Percentiles rank a stretch among this genome's conserved stretches.
Conservation (phyloP, 169 alveolate genomes). For the Cryptosporidium ubiquitum region DNA sequence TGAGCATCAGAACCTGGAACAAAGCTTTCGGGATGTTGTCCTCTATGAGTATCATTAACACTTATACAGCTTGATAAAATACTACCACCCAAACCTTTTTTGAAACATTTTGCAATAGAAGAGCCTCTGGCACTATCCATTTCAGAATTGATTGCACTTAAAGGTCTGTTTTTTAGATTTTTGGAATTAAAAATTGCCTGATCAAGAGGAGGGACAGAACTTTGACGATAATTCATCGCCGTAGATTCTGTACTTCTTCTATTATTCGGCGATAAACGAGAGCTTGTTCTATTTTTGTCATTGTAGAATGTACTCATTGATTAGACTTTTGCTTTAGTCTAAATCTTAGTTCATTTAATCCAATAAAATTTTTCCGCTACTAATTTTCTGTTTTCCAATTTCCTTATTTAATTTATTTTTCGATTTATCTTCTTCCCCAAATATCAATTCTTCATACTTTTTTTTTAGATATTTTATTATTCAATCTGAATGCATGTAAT, state of each 20-base stretch:
- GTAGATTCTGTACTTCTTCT: slow-evolving; percentile 55
- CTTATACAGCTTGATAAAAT: slow-evolving; percentile 57
- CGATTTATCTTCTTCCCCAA: neutral
- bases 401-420: neutral
- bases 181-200: slow-evolving; percentile 4
- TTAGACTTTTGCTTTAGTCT: neutral
- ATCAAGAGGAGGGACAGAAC: slow-evolving; percentile 66
- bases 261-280: slow-evolving; percentile 20
- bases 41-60: slow-evolving; percentile 39
- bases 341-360: slow-evolving; percentile 17
- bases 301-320: slow-evolving; percentile 25
- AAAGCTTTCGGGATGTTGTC: neutral
- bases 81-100: slow-evolving; percentile 39
- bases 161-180: neutral
- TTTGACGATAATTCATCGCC: slow-evolving; percentile 11
- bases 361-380: neutral
- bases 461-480: slow-evolving; percentile 26
- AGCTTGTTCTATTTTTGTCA: slow-evolving; percentile 16
- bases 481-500: slow-evolving; percentile 54
- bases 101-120: slow-evolving; percentile 34
- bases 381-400: neutral
- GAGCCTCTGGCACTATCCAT: slow-evolving; percentile 57
- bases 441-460: slow-evolving; percentile 24
- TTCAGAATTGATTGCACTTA: neutral
- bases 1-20: slow-evolving; percentile 40